Percentiles rank a stretch among this genome's conserved stretches.
Evolutionary conservation across 2,329 filamentous ascomycete species (phyloP).

Genomic region (Helicocarpus griseus): DNA sequence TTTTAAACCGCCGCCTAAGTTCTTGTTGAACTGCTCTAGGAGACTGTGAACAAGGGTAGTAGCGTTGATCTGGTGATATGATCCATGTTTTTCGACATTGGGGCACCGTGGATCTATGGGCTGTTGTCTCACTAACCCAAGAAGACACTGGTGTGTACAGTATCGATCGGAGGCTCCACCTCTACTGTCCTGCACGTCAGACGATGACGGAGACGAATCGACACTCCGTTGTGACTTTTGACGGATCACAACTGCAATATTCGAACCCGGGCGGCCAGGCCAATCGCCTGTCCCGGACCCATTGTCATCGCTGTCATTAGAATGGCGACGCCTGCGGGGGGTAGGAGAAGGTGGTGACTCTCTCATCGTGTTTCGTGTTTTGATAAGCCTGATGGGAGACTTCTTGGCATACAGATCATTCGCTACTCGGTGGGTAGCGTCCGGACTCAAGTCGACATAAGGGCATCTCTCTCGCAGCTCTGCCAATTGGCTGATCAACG

Average conservation of each 20-base stretch:
- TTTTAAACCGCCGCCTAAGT: not conserved
- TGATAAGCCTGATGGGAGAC: not conserved
- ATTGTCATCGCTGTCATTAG: not conserved
- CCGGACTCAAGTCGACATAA: not conserved
- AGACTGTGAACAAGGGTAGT: not conserved
- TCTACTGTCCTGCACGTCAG: not conserved
- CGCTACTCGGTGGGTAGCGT: not conserved
- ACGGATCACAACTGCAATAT: not conserved
- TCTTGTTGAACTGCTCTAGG: not conserved
- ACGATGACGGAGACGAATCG: not conserved
- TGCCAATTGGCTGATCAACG: no score
- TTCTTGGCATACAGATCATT: not conserved
- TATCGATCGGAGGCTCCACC: not conserved
- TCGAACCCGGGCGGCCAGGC: not conserved
- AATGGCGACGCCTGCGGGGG: not conserved
- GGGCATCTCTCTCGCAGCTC: not conserved
- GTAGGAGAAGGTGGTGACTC: not conserved
- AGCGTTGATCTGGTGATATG: not conserved
- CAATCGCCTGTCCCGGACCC: not conserved
- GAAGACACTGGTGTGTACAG: not conserved
- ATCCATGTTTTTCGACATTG: not conserved
- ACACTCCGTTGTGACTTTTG: not conserved
- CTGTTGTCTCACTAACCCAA: not conserved
- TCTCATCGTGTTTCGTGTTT: not conserved
- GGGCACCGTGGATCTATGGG: not conserved